Conservation (phyloP, 73 alveolate species). For the Paramecium octaurelia region DNA sequence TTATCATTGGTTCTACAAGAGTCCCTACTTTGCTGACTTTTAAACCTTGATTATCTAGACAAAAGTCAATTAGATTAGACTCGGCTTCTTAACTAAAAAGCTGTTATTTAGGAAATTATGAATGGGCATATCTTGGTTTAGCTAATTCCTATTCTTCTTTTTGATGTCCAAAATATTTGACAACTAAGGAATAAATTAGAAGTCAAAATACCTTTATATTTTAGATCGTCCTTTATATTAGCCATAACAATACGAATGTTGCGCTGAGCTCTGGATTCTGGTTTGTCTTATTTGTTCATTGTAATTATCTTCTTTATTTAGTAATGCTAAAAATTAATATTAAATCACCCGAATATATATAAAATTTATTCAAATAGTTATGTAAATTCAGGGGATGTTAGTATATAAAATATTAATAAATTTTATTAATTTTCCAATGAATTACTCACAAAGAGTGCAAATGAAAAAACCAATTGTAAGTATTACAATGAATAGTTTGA, state of each 20-base stretch:
- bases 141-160: constrained; percentile 18
- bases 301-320: neutral
- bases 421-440: neutral
- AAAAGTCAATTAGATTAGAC: neutral
- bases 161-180: neutral
- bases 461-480: constrained; percentile 10
- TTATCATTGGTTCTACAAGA: constrained; percentile 13
- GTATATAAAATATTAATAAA: neutral
- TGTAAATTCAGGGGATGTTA: neutral
- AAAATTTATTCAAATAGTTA: neutral
- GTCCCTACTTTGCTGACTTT: neutral
- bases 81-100: neutral
- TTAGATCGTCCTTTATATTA: neutral
- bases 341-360: neutral
- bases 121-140: constrained; percentile 1
- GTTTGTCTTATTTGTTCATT: neutral
- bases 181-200: neutral
- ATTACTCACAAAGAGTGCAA: neutral
- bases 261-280: neutral
- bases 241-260: neutral
- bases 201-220: neutral
- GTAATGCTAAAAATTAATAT: neutral
- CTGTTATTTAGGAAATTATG: neutral
- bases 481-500: constrained; percentile 22
- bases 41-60: neutral